Base-by-base conservation (phyloP, 257 asterid genomes). In the Verbena officinalis region DNA sequence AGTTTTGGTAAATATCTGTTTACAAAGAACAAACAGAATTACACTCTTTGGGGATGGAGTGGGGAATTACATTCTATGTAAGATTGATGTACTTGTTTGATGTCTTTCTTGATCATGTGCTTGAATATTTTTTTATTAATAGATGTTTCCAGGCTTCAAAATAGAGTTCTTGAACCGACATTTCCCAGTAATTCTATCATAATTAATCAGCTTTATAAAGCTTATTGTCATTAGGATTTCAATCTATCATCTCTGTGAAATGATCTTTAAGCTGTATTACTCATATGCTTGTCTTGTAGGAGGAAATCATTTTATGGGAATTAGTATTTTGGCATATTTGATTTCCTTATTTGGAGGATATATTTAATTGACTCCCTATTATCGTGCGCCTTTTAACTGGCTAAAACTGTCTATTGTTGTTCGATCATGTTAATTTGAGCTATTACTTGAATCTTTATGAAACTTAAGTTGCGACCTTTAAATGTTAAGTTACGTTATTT, bases 271-370 rank as follows among this genome's bases (percentile, higher is more conserved):
- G 19, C 51, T 42, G 30, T 62, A 13, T 44, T 34, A 38, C 17
- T 14, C 12, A 19, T 46, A 50, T 69, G 66, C 57, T 59, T 63
- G 36, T 56, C 57, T 59, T 63, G 36, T 56, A 4, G 33, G 60
- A 23, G 54, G 67, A 23, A 56, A 48, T 22, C n/a, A 16, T 22
- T 42, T 30, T 10, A 34, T 31, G 40, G 10, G 22, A 30, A 22
- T 48, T 27, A 34, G 33, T 50, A 55, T 36, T n/a, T 57, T 42
- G 59, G 9, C 44, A 52, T 22, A 21, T 44, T 39, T 48, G 17
- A 27, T 57, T 27, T 56, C 2, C 34, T 13, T 22, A 16, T 27
- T 23, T 13, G 14, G 13, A 34, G 24, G 42, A 21, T 23, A 20
- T 59, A 40, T 60, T 21, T 33, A 40, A 17, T 31, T 21, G 48